phyloP scores from a whole-genome alignment of 2,329 filamentous ascomycete species.

The Alternaria solani region DNA sequence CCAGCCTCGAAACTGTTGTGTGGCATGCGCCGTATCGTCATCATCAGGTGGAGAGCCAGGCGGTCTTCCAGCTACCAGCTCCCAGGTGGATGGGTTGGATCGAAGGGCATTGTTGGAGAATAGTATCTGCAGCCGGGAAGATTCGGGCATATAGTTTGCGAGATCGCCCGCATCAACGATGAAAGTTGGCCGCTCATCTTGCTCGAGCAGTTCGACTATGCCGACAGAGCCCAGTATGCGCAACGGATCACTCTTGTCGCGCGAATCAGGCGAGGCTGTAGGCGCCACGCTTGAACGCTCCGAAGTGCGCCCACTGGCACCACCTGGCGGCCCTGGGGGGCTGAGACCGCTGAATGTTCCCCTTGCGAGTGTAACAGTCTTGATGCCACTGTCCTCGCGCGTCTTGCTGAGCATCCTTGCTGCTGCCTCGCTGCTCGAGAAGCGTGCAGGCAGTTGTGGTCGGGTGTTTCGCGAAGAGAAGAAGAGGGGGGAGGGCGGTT shows the following conservation, averaged over 20 bases:
- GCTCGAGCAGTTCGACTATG: conserved; percentile 75
- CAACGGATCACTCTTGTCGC: conserved; percentile 58
- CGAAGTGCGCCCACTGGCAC: conserved; percentile 62
- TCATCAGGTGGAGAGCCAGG: conserved; percentile 49
- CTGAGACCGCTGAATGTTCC: conserved; percentile 54
- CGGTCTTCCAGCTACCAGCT: conserved; percentile 62
- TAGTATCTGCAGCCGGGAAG: conserved; percentile 63
- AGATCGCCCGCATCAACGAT: conserved; percentile 72
- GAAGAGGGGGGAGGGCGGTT: conserved; percentile 61
- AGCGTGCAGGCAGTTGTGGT: conserved; percentile 61
- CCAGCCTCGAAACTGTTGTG: conserved; percentile 72
- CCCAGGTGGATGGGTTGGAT: conserved; percentile 62
- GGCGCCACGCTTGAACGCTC: conserved; percentile 62
- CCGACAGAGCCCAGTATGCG: conserved; percentile 70
- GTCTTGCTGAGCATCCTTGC: conserved; percentile 65
- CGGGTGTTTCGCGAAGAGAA: conserved; percentile 57
- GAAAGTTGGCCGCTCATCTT: conserved; percentile 79
- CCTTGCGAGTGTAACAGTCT: conserved; percentile 61
- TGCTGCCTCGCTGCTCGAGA: conserved; percentile 65
- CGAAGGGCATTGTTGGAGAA: conserved; percentile 75
- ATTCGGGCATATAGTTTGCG: conserved; percentile 61
- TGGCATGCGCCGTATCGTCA: conserved; percentile 41
- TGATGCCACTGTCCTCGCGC: conserved; percentile 60
- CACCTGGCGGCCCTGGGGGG: conserved; percentile 56
- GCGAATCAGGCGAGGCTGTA: conserved; percentile 61